Evolutionary conservation across 2,329 filamentous ascomycete species (phyloP).

Genomic region (Ascochyta koolunga): DNA sequence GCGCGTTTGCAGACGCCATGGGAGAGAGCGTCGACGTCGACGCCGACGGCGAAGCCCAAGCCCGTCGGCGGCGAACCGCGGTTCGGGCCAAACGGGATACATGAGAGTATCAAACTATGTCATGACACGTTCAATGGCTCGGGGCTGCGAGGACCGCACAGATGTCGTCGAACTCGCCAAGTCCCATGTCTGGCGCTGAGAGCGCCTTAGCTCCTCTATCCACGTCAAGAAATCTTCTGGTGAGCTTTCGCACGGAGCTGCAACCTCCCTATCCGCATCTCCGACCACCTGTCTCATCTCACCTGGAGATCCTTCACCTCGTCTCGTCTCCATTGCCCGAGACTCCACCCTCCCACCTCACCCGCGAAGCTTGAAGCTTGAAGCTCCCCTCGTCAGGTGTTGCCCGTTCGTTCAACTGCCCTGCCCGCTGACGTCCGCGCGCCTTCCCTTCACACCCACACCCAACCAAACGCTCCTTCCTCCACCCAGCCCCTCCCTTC

Average conservation of each 20-base stretch:
- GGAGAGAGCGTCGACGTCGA: neutral
- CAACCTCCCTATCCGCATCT: conserved; percentile 36
- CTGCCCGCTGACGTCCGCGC: conserved; percentile 36
- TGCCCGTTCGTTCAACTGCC: conserved; percentile 31
- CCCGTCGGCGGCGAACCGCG: neutral
- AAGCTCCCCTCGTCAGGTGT: conserved; percentile 23
- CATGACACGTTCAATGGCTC: conserved; percentile 4
- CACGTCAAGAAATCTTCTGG: conserved; percentile 41
- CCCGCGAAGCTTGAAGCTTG: conserved; percentile 24
- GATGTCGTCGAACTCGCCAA: conserved; percentile 24
- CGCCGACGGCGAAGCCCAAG: too few species aligned
- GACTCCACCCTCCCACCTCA: conserved; percentile 23
- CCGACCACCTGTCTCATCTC: conserved; percentile 34
- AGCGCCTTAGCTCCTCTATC: conserved; percentile 37
- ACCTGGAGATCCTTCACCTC: conserved; percentile 20
- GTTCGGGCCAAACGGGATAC: too few species aligned
- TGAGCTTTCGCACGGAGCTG: conserved; percentile 35
- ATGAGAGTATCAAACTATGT: neutral
- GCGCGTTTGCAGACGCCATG: conserved; percentile 3
- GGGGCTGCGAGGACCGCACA: conserved; percentile 20
- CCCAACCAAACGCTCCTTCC: conserved; percentile 20
- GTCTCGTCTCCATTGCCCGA: conserved; percentile 26
- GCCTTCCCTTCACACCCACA: conserved; percentile 16
- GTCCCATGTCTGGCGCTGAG: conserved; percentile 22
- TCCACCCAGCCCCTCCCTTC: conserved; percentile 7